These are phyloP conservation scores for Tardiomyces blankii DNA, from an alignment of 1,139 yeast genomes.

Conservation along the genomic window DNA sequence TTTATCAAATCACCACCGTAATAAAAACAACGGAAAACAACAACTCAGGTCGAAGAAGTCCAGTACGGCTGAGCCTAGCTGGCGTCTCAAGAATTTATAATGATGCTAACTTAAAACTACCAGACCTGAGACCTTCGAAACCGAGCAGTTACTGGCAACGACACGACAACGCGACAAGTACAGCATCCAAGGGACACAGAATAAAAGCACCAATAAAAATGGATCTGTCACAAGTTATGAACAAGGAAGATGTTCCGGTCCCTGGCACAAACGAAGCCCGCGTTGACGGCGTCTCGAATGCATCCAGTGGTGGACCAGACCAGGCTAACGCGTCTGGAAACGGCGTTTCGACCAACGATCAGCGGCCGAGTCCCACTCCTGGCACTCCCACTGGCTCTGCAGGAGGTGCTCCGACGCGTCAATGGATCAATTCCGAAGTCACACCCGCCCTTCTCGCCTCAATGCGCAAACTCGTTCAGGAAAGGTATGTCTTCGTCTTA, in stretches of 20 bases:
- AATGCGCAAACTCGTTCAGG: conserved; percentile 42
- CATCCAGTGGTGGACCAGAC: too few species aligned
- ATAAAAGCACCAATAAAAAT: background rate
- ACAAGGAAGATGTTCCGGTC: background rate
- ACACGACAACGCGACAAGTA: too few species aligned
- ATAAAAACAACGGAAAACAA: too few species aligned
- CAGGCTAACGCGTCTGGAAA: background rate
- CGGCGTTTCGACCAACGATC: background rate
- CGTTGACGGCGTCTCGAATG: background rate
- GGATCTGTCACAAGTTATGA: background rate
- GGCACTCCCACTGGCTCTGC: conserved; percentile 35
- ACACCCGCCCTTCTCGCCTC: conserved; percentile 62
- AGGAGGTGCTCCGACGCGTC: conserved; percentile 76
- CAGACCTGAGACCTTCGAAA: too few species aligned
- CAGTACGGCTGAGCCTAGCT: too few species aligned
- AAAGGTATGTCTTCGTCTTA: conserved; percentile 26
- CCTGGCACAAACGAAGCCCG: background rate
- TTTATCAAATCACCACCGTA: too few species aligned
- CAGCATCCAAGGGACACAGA: too few species aligned
- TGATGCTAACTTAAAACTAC: too few species aligned
- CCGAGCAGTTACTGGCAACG: too few species aligned
- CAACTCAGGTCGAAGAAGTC: too few species aligned
- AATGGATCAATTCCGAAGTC: conserved; percentile 62
- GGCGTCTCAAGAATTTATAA: too few species aligned
- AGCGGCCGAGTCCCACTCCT: background rate